Conservation (phyloP, 495 filamentous ascomycete species). For the Annulohypoxylon maeteangense region DNA sequence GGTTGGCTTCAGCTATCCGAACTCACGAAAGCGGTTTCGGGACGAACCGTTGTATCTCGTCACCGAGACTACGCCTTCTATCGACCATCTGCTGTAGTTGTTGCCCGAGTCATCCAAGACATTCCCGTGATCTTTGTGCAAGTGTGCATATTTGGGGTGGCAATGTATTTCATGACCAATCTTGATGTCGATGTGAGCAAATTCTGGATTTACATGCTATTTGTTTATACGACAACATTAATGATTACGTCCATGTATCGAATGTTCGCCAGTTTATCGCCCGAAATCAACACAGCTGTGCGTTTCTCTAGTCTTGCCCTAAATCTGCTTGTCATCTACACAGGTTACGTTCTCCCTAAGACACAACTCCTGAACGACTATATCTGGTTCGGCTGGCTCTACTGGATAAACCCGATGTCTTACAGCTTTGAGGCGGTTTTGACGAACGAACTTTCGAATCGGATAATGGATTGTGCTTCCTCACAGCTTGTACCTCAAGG, state of each 20-base stretch:
- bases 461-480: slow-evolving; percentile 66
- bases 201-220: slow-evolving; percentile 78
- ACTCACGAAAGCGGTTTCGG: slow-evolving; percentile 68
- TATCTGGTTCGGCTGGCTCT: slow-evolving; percentile 70
- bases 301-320: slow-evolving; percentile 75
- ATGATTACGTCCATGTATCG: slow-evolving; percentile 76
- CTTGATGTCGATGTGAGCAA: slow-evolving; percentile 73
- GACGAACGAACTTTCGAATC: slow-evolving; percentile 60
- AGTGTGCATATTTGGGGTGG: slow-evolving; percentile 70
- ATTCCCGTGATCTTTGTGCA: slow-evolving; percentile 73
- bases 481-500: slow-evolving; percentile 67
- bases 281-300: slow-evolving; percentile 77
- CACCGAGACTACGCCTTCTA: slow-evolving; percentile 77
- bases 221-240: slow-evolving; percentile 75
- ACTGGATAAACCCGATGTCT: slow-evolving; percentile 63
- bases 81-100: slow-evolving; percentile 74
- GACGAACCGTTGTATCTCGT: slow-evolving; percentile 41
- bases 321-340: slow-evolving; percentile 69
- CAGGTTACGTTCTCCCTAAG: slow-evolving; percentile 62
- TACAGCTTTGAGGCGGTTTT: slow-evolving; percentile 72
- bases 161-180: slow-evolving; percentile 76
- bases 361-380: slow-evolving; percentile 52
- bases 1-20: slow-evolving; percentile 80
- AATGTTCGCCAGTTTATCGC: slow-evolving; percentile 79
- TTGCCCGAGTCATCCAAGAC: slow-evolving; percentile 75